phyloP scores from a whole-genome alignment of 225 moss, liverwort and hornwort genomes.

The Asterella californica region DNA sequence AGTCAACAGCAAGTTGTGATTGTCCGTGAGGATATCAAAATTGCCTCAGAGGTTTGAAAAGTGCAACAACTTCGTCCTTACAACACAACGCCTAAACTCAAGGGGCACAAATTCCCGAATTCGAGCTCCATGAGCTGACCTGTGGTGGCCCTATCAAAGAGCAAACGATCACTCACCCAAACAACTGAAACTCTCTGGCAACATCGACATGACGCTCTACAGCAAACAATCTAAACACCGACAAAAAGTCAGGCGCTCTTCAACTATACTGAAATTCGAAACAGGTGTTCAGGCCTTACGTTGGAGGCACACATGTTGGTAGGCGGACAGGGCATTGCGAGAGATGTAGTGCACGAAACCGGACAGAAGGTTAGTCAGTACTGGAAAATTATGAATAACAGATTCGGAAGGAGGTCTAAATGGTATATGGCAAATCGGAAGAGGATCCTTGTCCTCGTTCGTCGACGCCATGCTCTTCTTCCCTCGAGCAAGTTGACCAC shows the following conservation, averaged over 20 bases:
- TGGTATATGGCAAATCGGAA: conserved; percentile 12
- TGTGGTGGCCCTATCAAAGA: background rate
- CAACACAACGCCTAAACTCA: background rate
- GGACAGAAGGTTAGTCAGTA: conserved; percentile 26
- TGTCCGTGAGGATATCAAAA: background rate
- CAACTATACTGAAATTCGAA: background rate
- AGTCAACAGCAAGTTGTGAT: too few species aligned
- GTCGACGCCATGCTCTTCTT: conserved; percentile 37
- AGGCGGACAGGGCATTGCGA: conserved; percentile 24
- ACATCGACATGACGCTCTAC: background rate
- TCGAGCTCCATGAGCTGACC: background rate
- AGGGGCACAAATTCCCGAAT: background rate
- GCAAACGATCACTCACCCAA: background rate
- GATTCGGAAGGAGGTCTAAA: conserved; percentile 8
- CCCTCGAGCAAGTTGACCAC: conserved; percentile 4
- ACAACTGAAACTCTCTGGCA: background rate
- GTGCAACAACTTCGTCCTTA: too few species aligned
- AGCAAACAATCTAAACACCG: background rate
- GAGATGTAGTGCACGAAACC: conserved; percentile 27
- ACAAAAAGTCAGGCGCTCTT: background rate
- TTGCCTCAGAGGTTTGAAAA: background rate
- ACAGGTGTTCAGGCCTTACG: conserved; percentile 11
- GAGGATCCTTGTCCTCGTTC: conserved; percentile 31
- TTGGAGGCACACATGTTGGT: conserved; percentile 20
- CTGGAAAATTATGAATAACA: conserved; percentile 3